These are phyloP conservation scores for Helianthus annuus DNA, from an alignment of 129 eudicot species.

Conservation along the genomic window DNA sequence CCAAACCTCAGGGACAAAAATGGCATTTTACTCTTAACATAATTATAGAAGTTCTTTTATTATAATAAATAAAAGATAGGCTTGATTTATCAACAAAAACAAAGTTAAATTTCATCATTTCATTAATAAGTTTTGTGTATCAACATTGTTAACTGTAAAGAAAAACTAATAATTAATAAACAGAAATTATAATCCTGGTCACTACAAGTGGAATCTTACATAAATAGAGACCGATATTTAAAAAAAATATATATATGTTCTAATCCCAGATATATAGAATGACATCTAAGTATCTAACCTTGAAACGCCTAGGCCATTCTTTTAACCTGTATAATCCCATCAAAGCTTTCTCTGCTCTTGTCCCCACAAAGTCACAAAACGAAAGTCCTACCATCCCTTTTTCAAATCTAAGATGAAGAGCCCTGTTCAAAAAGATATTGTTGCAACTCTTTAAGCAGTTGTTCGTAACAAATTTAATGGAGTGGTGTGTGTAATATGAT, in stretches of 20 bases:
- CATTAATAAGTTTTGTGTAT: not conserved
- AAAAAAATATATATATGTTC: not conserved
- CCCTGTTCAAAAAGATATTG: conserved; percentile 52
- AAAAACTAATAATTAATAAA: not conserved
- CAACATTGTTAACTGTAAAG: not conserved
- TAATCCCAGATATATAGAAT: conserved; percentile 6
- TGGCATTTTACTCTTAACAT: not conserved
- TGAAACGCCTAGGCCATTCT: conserved; percentile 98
- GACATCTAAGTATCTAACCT: conserved; percentile 44
- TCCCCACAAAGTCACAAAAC: conserved; percentile 95
- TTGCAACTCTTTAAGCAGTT: not conserved
- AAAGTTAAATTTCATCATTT: not conserved
- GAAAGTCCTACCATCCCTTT: conserved; percentile 99
- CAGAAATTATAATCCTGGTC: not conserved
- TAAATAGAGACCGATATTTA: not conserved
- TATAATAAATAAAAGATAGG: not conserved
- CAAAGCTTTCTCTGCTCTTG: conserved; percentile 84
- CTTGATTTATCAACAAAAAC: not conserved
- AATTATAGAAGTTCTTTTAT: not conserved
- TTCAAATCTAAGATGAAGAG: conserved; percentile 98
- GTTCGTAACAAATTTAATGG: conserved; percentile 1
- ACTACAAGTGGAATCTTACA: conserved; percentile 18
- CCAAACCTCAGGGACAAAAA: no score
- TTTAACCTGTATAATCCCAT: conserved; percentile 86
- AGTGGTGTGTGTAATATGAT: not conserved